Evolutionary conservation across 257 asterid genomes (phyloP).

Genomic region (Sherardia arvensis): DNA sequence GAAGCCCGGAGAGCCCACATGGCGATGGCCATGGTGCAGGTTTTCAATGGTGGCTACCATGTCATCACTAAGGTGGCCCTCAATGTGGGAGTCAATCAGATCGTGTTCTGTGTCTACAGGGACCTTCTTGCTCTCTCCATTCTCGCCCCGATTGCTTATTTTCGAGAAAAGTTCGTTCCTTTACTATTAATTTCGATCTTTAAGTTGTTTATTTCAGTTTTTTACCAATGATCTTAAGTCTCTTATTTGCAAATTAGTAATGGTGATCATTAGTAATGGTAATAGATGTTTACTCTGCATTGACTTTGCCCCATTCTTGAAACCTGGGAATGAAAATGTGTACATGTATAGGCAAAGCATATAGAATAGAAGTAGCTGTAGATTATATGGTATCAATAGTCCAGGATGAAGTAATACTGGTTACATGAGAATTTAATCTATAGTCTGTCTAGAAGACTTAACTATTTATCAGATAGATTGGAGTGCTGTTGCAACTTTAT

Average conservation of each 20-base stretch:
- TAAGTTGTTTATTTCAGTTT: background rate
- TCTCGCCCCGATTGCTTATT: conserved; percentile 83
- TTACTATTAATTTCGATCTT: background rate
- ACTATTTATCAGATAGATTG: background rate
- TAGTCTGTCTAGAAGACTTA: background rate
- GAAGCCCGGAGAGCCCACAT: conserved; percentile 65
- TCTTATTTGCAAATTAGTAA: background rate
- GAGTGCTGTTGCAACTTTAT: background rate
- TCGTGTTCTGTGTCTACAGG: conserved; percentile 73
- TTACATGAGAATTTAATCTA: background rate
- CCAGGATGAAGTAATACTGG: background rate
- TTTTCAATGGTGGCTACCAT: conserved; percentile 72
- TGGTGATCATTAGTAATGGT: background rate
- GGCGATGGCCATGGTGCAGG: conserved; percentile 83
- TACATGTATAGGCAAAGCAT: background rate
- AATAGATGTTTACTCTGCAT: background rate
- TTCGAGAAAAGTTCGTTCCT: conserved; percentile 66
- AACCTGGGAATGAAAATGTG: background rate
- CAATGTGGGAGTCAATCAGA: conserved; percentile 81
- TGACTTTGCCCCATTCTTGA: background rate
- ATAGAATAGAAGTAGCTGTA: background rate
- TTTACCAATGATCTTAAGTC: background rate
- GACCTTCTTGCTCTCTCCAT: conserved; percentile 79
- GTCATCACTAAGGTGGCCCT: conserved; percentile 93
- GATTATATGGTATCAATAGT: background rate